phyloP scores from a whole-genome alignment of 2,329 filamentous ascomycete genomes.

The Blastomyces gilchristii region DNA sequence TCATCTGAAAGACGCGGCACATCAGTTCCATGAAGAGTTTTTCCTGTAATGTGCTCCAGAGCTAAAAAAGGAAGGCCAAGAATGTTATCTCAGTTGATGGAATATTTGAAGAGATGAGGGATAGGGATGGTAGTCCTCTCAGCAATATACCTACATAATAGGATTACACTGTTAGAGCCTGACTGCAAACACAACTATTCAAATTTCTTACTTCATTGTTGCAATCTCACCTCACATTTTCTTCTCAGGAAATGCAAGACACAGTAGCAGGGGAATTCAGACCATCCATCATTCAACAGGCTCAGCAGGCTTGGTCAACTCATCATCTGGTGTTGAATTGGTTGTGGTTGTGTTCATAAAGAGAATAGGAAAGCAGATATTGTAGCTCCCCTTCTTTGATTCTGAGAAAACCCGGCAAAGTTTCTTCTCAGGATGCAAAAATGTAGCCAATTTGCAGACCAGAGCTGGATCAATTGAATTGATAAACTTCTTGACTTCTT shows the following conservation, averaged over 20 bases:
- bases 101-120: conserved; percentile 13
- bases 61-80: conserved; percentile 11
- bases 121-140: conserved; percentile 17
- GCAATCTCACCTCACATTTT: conserved; percentile 2
- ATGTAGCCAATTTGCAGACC: neutral
- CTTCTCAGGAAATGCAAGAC: conserved; percentile 1
- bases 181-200: neutral
- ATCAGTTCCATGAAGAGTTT: conserved; percentile 1
- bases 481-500: conserved; percentile 9
- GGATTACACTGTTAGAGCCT: conserved; percentile 5
- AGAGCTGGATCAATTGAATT: conserved; percentile 8
- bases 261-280: conserved; percentile 10
- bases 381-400: conserved; percentile 11
- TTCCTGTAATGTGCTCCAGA: conserved; percentile 10
- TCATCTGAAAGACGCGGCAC: neutral
- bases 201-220: conserved; percentile 3
- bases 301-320: neutral
- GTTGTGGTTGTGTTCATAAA: conserved; percentile 3
- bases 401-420: conserved; percentile 10
- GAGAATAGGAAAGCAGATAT: conserved; percentile 12
- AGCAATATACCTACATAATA: conserved; percentile 11
- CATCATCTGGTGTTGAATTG: neutral
- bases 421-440: conserved; percentile 11
- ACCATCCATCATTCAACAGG: conserved; percentile 13
- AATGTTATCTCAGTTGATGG: conserved; percentile 9